Percentiles rank a stretch among this genome's conserved stretches.
Conservation (phyloP, 257 asterid species). For the Striga asiatica region DNA sequence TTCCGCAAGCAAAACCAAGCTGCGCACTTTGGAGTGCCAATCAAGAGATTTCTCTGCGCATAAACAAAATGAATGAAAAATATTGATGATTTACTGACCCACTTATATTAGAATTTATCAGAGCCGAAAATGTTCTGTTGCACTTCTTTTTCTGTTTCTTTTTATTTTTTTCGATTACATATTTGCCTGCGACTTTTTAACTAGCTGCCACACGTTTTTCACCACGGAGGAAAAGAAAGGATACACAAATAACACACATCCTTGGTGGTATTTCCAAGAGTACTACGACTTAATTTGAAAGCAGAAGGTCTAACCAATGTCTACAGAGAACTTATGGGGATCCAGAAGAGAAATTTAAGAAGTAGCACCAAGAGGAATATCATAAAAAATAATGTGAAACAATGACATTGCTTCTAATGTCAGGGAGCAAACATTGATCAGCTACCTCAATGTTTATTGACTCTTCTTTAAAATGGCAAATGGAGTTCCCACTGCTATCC, state of each 20-base stretch:
- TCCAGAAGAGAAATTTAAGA: neutral
- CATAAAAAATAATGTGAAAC: neutral
- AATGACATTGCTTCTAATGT: slow-evolving; percentile 8
- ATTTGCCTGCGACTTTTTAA: neutral
- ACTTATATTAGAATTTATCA: neutral
- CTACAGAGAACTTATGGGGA: neutral
- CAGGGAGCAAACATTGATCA: neutral
- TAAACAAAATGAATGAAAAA: neutral
- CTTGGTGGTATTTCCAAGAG: slow-evolving; percentile 3
- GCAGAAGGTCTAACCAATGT: neutral
- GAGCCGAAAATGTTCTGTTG: neutral
- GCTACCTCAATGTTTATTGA: slow-evolving; percentile 46
- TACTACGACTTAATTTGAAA: neutral
- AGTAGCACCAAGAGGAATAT: neutral
- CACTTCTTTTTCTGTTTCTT: no score
- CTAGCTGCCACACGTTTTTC: neutral
- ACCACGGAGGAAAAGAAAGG: neutral
- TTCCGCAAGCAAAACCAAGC: slow-evolving; percentile 2
- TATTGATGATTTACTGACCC: neutral
- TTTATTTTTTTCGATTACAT: neutral
- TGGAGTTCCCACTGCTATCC: slow-evolving; percentile 28
- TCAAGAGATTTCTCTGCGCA: neutral
- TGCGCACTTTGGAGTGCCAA: neutral
- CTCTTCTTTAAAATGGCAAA: slow-evolving; percentile 22
- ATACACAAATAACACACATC: neutral